Evolutionary conservation across 768 basidiomycete species (phyloP), one percentile per base, ranked within the genome.

Genomic region (Leccinum arenicola): DNA sequence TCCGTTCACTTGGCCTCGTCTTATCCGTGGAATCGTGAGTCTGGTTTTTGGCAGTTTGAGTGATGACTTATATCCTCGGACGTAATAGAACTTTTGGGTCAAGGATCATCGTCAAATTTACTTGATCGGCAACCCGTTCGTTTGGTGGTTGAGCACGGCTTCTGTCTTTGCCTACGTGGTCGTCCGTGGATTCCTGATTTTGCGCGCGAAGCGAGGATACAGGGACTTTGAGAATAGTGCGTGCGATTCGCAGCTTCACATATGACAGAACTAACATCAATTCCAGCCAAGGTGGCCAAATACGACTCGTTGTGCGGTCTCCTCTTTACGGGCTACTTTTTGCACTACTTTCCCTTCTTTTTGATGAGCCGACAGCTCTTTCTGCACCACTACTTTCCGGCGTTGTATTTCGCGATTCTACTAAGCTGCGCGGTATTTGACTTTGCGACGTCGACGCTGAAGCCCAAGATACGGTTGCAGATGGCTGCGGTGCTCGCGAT

Each of bases 281-380:
- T 25, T 58, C 36, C 66, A 97, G 95, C 89, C 61, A 89, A 87
- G 71, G 86, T 96, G 48, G 86, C 89, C 48, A 95, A 95, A 74
- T 98, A 98, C 74, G 95, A 98, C 73, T 74, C 85, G 25, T 77
- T 96, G 1, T 94, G 93, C 61, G 89, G 89, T 0, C 97, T 98
- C 84, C 84, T 98, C 58, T 89, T 93, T 78, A 73, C 93, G 33
- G 95, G 93, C 50, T 99, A 96, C 93, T 78, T 79, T 25, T 70
- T 99, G 35, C 97, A 98, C 77, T 98, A 97, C 76, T 81, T 92
- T 70, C 97, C 97, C 14, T 99, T 99, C 84, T 98, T 87, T 84
- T 78, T 98, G 64, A 98, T 98, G 96, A 78, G 83, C 47, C 93
- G 97, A 21, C 97, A 99, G 69, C 87, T 98, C 50, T 99, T 99